Evolutionary conservation across 177 flowering plant species (phyloP), one percentile per base, ranked within the genome.

Genomic region (Telopea speciosissima): DNA sequence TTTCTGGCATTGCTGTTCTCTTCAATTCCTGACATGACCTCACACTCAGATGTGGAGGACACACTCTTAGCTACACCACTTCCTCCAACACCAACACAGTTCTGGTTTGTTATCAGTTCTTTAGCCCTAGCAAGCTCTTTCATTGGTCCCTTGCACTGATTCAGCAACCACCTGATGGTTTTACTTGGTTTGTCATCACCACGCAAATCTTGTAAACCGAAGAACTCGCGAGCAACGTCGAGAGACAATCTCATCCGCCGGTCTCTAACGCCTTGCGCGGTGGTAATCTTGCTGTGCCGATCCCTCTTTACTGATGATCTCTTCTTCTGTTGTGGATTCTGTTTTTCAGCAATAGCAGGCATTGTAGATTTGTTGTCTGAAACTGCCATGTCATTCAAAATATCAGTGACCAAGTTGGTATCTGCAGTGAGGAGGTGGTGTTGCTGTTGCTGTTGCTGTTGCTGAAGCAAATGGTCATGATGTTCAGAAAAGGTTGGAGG

Each of bases 241-340:
- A 92, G 88, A 12, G 97, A 92, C 61, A 92, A 58, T 68, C 97
- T 83, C 96, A 90, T 88, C 71, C 97, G 75, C 64, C 97, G 77
- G 70, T 90, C 94, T 61, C 97, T 80, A 0, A 77, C 82, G 1
- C 97, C 94, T 72, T 80, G 84, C 14, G 89, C 89, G 0, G 96
- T 90, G 52, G 68, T 74, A 63, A 92, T 92, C 87, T 92, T 92
- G 85, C 91, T 90, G 78, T 90, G 97, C n/a, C 96, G 81, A 21
- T 90, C 96, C 70, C 78, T 85, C 78, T 85, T 90, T 0, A 68
- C 75, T n/a, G 77, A 52, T n/a, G 77, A 52, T 68, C 79, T 76
- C 82, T 72, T 77, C 63, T 76, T 68, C 23, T 63, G 33, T 31
- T 31, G 40, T 36, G 40, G 73, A 60, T 2, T 66, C 68, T 45